A percentile compares a stretch with the other conserved stretches of the same genome.
phyloP scores from a whole-genome alignment of 2,329 filamentous ascomycete genomes.

The Neopestalotiopsis sp. region DNA sequence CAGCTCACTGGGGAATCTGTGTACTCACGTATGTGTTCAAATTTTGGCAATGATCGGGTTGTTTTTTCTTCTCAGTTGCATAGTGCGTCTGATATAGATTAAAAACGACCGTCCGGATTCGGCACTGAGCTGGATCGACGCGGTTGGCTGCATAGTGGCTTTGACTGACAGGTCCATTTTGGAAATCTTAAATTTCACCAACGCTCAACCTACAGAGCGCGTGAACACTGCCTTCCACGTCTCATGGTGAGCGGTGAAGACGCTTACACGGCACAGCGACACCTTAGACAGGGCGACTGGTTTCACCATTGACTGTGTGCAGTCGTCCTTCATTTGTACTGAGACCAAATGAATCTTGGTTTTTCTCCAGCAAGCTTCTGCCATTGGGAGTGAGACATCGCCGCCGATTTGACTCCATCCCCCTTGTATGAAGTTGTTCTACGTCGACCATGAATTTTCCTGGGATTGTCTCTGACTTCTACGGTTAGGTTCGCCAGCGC shows the following conservation, averaged over 20 bases:
- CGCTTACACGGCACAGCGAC: background rate
- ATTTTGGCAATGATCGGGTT: no score
- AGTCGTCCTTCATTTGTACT: background rate
- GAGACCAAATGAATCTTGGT: background rate
- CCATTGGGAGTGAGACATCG: background rate
- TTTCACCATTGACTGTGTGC: background rate
- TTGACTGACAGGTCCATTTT: constrained; percentile 2
- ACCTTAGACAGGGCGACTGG: background rate
- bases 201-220: background rate
- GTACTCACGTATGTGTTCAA: no score
- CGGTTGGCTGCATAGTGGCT: constrained; percentile 8
- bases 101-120: background rate
- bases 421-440: background rate
- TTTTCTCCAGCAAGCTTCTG: background rate
- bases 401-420: background rate
- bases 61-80: background rate
- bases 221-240: background rate
- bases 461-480: no score
- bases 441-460: background rate
- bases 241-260: background rate
- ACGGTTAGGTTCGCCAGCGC: no score
- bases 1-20: background rate
- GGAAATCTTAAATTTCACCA: background rate
- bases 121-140: background rate
- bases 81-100: constrained; percentile 2